phyloP scores from a whole-genome alignment of 306 rosid species.

The Ochetophila trinervis region DNA sequence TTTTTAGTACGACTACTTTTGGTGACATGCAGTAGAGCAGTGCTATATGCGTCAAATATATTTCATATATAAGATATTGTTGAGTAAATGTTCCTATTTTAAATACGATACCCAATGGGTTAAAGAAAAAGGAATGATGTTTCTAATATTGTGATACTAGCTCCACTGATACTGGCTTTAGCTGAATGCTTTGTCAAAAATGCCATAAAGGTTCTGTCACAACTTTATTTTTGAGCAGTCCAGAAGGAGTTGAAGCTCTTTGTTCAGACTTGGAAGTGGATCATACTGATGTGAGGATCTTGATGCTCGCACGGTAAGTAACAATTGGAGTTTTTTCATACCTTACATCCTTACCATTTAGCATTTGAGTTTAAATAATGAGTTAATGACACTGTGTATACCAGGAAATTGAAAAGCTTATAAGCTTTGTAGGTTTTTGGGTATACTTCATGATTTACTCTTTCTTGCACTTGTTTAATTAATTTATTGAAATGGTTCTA shows the following conservation, averaged over 20 bases:
- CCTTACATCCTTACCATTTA: slow-evolving; percentile 20
- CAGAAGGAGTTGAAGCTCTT: slow-evolving; percentile 92
- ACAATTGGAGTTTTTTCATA: slow-evolving; percentile 12
- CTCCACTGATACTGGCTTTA: no score
- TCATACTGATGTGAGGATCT: slow-evolving; percentile 88
- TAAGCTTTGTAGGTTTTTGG: slow-evolving; percentile 35
- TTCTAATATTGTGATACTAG: neutral
- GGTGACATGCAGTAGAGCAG: no score
- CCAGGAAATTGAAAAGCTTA: slow-evolving; percentile 96
- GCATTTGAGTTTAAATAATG: slow-evolving; percentile 21
- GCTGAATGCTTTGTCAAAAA: neutral
- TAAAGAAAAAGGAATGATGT: no score
- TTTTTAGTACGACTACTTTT: neutral
- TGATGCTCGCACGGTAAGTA: slow-evolving; percentile 98
- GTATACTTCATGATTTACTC: neutral
- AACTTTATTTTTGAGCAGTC: slow-evolving; percentile 54
- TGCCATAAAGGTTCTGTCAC: neutral
- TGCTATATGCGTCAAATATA: no score
- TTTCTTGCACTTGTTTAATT: neutral
- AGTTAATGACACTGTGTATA: slow-evolving; percentile 39
- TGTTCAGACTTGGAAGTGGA: slow-evolving; percentile 90
- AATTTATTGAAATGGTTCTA: neutral
- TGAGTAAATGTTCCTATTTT: neutral
- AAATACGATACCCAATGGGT: no score
- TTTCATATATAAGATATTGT: no score